phyloP scores from a whole-genome alignment of 1,284 basidiomycete species.

The Apiotrichum akiyoshidainum region DNA sequence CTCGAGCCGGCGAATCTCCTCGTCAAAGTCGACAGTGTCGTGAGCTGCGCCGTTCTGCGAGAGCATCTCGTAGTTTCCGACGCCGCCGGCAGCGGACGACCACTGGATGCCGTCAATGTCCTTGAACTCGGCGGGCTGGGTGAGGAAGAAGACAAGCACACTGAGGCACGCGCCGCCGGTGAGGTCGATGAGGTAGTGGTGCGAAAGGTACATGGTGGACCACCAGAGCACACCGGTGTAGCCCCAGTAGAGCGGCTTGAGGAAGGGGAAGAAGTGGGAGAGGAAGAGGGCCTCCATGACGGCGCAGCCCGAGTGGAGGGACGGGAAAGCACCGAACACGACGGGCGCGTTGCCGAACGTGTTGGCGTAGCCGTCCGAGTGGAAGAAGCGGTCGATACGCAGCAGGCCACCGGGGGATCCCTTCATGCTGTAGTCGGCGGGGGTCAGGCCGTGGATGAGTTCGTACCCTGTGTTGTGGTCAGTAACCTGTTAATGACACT shows the following conservation, averaged over 20 bases:
- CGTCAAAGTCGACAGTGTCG: conserved; percentile 44
- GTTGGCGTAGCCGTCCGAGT: conserved; percentile 71
- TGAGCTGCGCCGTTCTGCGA: conserved; percentile 1
- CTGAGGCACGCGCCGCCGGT: conserved; percentile 89
- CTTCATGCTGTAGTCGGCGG: conserved; percentile 85
- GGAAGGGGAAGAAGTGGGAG: conserved; percentile 87
- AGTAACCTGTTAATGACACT: conserved; percentile 15
- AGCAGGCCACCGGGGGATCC: conserved; percentile 90
- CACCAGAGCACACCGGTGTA: conserved; percentile 91
- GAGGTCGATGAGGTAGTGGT: conserved; percentile 97
- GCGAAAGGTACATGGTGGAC: conserved; percentile 97
- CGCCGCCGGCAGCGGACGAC: conserved; percentile 14
- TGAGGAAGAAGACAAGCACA: conserved; percentile 80
- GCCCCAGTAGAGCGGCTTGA: conserved; percentile 65
- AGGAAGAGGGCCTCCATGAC: conserved; percentile 92
- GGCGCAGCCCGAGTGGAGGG: conserved; percentile 83
- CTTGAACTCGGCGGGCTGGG: conserved; percentile 74
- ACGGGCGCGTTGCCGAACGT: conserved; percentile 84
- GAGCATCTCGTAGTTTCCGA: conserved; percentile 42
- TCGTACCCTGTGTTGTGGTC: conserved; percentile 74
- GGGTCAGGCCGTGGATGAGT: conserved; percentile 91
- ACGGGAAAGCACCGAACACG: conserved; percentile 95
- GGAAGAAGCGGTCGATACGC: conserved; percentile 86
- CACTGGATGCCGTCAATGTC: conserved; percentile 58
- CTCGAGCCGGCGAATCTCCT: conserved; percentile 47